Base-by-base conservation (phyloP, 495 filamentous ascomycete genomes). In the Trichoderma erinaceum region DNA sequence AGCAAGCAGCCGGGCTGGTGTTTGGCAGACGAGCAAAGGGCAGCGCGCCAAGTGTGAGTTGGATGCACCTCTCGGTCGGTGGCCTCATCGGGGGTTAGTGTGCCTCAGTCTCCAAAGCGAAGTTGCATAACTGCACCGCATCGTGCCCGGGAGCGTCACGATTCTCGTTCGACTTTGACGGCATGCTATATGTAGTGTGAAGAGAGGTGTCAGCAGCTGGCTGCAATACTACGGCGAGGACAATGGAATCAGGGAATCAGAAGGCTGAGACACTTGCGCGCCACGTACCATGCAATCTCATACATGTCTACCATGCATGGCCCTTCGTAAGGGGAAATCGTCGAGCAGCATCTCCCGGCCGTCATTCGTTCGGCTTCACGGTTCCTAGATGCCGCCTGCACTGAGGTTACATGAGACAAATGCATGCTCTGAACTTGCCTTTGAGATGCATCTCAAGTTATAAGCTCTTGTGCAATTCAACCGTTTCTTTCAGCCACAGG, bases 21-120 rank as follows among this genome's bases (percentile, higher is more conserved):
- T 25, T 61, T 5, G 18, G n/a, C 18, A 23, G 48, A 52, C 48
- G 44, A 52, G 48, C 44, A 16, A n/a, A 3, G 18, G 18, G 44
- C 44, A n/a, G 18, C 44, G n/a, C 44, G 13, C 23, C 56, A 13
- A 21, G 11, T 32, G 56, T 32, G 56, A 61, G 23, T 61, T 61
- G 56, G 56, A 27, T 61, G 56, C 56, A 18, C 8, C 15, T 27
- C 15, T 61, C 56, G 56, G 23, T 29, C 27, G 3, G 32, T 61
- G 56, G 56, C 25, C 29, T 61, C 56, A 61, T 61, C 56, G 3
- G 27, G 56, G 48, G 18, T 25, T 61, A 61, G 23, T 61, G 56
- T 61, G 56, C 56, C 7, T 29, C 56, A 29, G 11, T 61, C 27
- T 6, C 12, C 12, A 7, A 38, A 29, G 56, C 56, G 16, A 16